Base-by-base conservation (phyloP, 768 basidiomycete species). In the Galerina marginata region DNA sequence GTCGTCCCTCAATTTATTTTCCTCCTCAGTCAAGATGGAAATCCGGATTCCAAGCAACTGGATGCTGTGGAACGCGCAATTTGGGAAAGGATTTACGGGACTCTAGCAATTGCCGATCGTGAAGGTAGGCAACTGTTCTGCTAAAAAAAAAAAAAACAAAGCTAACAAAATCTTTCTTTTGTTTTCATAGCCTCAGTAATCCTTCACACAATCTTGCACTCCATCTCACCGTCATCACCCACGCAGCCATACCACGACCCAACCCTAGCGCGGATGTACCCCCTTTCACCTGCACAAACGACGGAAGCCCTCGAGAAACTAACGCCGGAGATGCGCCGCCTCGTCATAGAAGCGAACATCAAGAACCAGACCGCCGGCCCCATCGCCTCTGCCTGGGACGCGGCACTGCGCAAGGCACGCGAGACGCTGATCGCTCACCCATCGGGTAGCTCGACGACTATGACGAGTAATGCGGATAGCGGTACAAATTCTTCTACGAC, bases 1-100 rank as follows among this genome's bases (percentile, higher is more conserved):
- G 86, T 95, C 5, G 84, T 84, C 0, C 93, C 93, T 0, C 83
- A 85, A 33, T 76, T 94, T 56, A 82, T 86, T 62, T 84, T 87
- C 9, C 54, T 69, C 15, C 43, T 68, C 3, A 59, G 58, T 12
- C 57, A 62, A 12, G 59, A 62, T 20, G 63, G 61, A 2, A 49
- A 56, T 4, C 38, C 61, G 12, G 60, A 67, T 43, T 37, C 53
- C 0, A 61, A 62, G 49, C 68, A 72, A 44, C 71, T 75, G 6
- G 75, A 79, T 39, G 68, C 70, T 5, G 55, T 75, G 6, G 78
- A 77, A 47, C 68, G 79, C 43, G 79, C 77, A 12, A 71, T 84
- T 47, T 75, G 83, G 16, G 80, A 82, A 38, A 70, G 80, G 29
- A 73, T 87, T 4, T 75, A 74, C 10, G 71, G 72, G 9, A 64